Conservation (phyloP, 495 filamentous ascomycete genomes). For the Durotheca rogersii region DNA sequence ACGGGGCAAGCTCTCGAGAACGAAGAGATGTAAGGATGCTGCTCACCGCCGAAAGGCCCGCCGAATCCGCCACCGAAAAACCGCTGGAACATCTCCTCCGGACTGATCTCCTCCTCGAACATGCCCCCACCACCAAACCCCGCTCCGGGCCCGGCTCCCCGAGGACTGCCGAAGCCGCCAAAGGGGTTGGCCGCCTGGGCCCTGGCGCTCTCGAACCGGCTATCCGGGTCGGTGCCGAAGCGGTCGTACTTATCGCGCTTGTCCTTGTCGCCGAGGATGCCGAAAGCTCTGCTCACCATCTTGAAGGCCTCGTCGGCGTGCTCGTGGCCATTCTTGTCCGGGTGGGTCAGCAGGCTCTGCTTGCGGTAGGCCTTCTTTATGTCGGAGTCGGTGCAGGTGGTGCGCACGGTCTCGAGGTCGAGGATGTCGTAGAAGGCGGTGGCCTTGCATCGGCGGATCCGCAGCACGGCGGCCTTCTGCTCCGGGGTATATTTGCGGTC, state of each 20-base stretch:
- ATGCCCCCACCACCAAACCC: slow-evolving; percentile 58
- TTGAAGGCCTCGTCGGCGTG: slow-evolving; percentile 98
- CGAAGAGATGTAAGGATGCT: neutral
- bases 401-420: slow-evolving; percentile 59
- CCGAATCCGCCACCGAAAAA: slow-evolving; percentile 86
- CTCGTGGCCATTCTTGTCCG: slow-evolving; percentile 97
- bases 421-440: slow-evolving; percentile 93
- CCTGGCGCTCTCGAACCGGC: slow-evolving; percentile 66
- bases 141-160: slow-evolving; percentile 34
- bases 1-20: neutral
- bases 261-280: slow-evolving; percentile 87
- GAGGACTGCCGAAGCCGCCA: slow-evolving; percentile 61
- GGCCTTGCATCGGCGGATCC: slow-evolving; percentile 77
- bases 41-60: slow-evolving; percentile 59
- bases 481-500: slow-evolving; percentile 85
- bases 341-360: slow-evolving; percentile 83
- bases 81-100: slow-evolving; percentile 92
- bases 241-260: slow-evolving; percentile 85
- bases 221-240: slow-evolving; percentile 90
- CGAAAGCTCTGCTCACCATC: slow-evolving; percentile 92
- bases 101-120: slow-evolving; percentile 90
- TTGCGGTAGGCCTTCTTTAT: slow-evolving; percentile 97
- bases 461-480: slow-evolving; percentile 84
- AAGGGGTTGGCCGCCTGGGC: slow-evolving; percentile 65
- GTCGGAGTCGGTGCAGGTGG: slow-evolving; percentile 69